phyloP scores from a whole-genome alignment of 1,284 basidiomycete species.

The Cutaneotrichosporon cutaneum region DNA sequence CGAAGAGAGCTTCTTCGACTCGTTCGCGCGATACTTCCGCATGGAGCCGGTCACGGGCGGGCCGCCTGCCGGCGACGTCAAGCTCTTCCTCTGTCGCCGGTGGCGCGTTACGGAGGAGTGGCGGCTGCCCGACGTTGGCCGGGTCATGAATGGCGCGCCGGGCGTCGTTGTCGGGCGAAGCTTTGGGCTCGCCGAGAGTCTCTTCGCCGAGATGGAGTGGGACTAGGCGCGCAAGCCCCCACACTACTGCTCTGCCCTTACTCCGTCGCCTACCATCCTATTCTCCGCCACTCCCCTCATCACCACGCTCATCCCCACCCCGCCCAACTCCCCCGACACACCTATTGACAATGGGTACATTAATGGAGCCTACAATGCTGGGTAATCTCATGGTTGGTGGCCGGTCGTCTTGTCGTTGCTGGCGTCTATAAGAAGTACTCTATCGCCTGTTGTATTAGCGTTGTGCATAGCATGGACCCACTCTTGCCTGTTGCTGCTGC shows the following conservation, averaged over 20 bases:
- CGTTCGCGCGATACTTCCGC: conserved; percentile 42
- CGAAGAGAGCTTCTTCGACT: conserved; percentile 51
- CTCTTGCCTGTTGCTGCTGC: conserved; percentile 42
- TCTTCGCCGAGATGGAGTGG: conserved; percentile 45
- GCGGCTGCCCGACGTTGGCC: conserved; percentile 34
- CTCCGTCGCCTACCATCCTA: no score
- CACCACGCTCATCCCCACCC: not conserved
- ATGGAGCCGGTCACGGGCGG: conserved; percentile 42
- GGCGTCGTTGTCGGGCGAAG: conserved; percentile 39
- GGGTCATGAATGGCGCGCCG: conserved; percentile 42
- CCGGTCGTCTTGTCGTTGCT: not conserved
- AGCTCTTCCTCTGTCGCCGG: conserved; percentile 44
- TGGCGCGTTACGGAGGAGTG: conserved; percentile 43
- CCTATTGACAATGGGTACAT: not conserved
- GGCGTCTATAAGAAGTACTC: conserved; percentile 47
- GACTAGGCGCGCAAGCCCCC: conserved; percentile 16
- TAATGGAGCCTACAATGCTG: conserved; percentile 22
- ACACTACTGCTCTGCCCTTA: no score
- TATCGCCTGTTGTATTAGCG: conserved; percentile 39
- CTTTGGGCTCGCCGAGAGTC: conserved; percentile 40
- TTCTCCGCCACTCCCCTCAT: not conserved
- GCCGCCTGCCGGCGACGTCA: conserved; percentile 34
- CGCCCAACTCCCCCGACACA: not conserved
- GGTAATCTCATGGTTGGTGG: conserved; percentile 9
- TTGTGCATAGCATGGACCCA: conserved; percentile 14